Base-by-base conservation (phyloP, 129 eudicot genomes). In the Chrysanthemum lavandulifolium region DNA sequence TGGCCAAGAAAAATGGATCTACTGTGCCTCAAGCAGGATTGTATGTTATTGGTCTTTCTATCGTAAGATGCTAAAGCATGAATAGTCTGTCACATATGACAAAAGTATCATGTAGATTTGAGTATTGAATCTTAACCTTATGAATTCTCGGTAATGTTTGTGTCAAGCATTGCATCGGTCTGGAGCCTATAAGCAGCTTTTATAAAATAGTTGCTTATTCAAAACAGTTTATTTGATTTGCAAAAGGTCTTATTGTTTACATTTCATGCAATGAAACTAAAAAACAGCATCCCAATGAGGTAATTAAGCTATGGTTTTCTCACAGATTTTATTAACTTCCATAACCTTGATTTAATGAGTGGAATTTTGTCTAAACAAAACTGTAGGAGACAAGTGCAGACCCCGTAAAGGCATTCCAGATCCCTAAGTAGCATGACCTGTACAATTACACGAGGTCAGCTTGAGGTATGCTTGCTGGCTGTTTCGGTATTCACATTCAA, bases 141-240 rank as follows among this genome's bases (percentile, higher is more conserved):
- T 60, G 10, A 31, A 15, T 16, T 55, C 29, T 9, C 18, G 29
- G 23, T 45, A 59, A 0, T 63, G 78, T 82, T 86, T 1, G 18
- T 93, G 68, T 78, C 80, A 23, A 86, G 98, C 98, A 5, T 55
- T 94, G 73, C 98, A 94, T 69, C 70, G 78, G 36, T 66, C 81
- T 13, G 96, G 98, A 63, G 97, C 97, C 0, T 94, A 90, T 55
- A 88, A 73, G 54, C 90, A 94, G n/a, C n/a, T n/a, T n/a, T n/a
- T n/a, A n/a, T n/a, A n/a, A n/a, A n/a, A n/a, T n/a, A n/a, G n/a
- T n/a, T n/a, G n/a, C n/a, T n/a, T n/a, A n/a, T n/a, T n/a, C n/a
- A n/a, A n/a, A n/a, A n/a, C n/a, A n/a, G n/a, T n/a, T n/a, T n/a
- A n/a, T n/a, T n/a, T n/a, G n/a, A n/a, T n/a, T n/a, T n/a, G n/a